Evolutionary conservation across 257 asterid genomes (phyloP).

Genomic region (Nicotiana sylvestris): DNA sequence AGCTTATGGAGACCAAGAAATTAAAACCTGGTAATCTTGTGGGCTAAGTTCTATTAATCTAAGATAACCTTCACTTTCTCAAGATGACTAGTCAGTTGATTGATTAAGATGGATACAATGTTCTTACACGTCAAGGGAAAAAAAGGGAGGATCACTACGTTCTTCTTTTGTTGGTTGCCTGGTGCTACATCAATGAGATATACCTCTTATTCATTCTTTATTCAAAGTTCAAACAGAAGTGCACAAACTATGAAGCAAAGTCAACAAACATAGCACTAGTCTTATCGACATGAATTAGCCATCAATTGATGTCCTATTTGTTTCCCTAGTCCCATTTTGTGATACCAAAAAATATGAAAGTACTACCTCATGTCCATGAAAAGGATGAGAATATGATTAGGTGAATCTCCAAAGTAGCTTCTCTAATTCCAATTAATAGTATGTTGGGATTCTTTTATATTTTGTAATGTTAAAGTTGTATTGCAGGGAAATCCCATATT

Average conservation of each 20-base stretch:
- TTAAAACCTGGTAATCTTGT: background rate
- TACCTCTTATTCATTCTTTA: background rate
- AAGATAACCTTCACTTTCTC: background rate
- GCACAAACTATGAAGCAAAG: background rate
- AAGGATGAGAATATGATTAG: background rate
- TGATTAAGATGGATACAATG: background rate
- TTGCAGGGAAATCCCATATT: constrained; percentile 87
- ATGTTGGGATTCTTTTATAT: background rate
- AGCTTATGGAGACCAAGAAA: background rate
- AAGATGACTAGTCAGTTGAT: background rate
- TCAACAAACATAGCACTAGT: background rate
- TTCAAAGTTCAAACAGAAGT: constrained; percentile 4
- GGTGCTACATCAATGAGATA: background rate
- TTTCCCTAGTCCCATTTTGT: background rate
- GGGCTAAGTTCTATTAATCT: background rate
- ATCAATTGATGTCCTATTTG: background rate
- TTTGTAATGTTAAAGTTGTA: constrained; percentile 12
- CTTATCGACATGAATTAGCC: background rate
- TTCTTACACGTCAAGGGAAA: background rate
- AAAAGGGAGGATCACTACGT: background rate
- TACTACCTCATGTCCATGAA: background rate
- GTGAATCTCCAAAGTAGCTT: background rate
- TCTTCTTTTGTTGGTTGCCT: background rate
- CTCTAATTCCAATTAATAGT: background rate
- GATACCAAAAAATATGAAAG: background rate